Evolutionary conservation across 192 early-diverging fungal species (phyloP), one percentile per base, ranked within the genome.

Genomic region (Diversispora eburnea): DNA sequence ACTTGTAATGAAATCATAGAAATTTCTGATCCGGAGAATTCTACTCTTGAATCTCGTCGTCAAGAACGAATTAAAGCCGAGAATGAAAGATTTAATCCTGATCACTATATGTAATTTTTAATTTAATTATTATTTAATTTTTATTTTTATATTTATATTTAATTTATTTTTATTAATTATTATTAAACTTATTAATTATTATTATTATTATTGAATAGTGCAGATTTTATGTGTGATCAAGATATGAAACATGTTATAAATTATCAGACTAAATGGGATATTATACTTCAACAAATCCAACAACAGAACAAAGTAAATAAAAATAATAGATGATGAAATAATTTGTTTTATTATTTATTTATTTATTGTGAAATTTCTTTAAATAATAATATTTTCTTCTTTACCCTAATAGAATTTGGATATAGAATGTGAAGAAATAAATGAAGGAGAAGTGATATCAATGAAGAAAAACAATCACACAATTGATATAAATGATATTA

Each of bases 51-150:
- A 66, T 73, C 73, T 1, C 84, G 96, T 15, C 83, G 89, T 3
- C 70, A 84, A 17, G 81, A 86, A 46, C 81, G 95, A 22, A 77
- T 92, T 6, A 80, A 84, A 6, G 76, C 76, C 1, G 96, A 99
- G 71, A 88, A 99, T 55, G 77, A 77, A 19, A 93, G 93, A 62
- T 99, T 99, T 82, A 92, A 98, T 75, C 88, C 91, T 33, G 95
- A 95, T 33, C 86, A 98, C 75, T 99, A 97, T 76, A 89, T 94
- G 85, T 89, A 80, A 75, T 87, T 33, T 33, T 78, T 1, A 64
- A 52, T 54, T 10, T 8, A 56, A 19, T 39, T 57, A 19, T 65
- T 33, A 45, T 59, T 49, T 69, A 9, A 41, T 75, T 41, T n/a
- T 48, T 5, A 7, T 2, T 19, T 17, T 19, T 20, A 8, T 17